Evolutionary conservation across 805 yeast species (phyloP), one percentile per base, ranked within the genome.

Genomic region (Teunomyces tritomae): DNA sequence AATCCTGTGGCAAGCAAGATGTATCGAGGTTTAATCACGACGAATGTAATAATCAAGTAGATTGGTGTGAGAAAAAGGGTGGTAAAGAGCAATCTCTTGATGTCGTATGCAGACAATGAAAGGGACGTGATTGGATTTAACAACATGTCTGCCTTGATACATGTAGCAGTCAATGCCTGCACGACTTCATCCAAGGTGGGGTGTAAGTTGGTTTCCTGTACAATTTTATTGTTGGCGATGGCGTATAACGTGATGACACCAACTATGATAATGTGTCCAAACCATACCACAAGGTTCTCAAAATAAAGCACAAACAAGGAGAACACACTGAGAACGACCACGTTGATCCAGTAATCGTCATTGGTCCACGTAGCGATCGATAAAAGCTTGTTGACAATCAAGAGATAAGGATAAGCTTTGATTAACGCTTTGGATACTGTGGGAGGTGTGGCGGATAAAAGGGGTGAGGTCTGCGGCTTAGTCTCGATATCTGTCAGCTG

Each of bases 131-230:
- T 71, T n/a, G 99, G 98, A 24, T 84, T 76, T 39, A 91, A 71
- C 43, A 92, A 70, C 61, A 89, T 69, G 58, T 89, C 96, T 5
- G 88, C 82, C 57, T 90, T 84, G 48, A 84, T 77, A 48, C 89
- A 82, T 4, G 89, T 83, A 16, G 85, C 77, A 4, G 91, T 82
- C 60, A 94, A 77, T 5, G 85, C 79, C 51, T 83, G 88, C 8
- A 91, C 83, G 39, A 89, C 86, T 49, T 89, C 92, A 62, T 92
- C 98, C 51, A 94, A 72, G 0, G 96, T 88, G 10, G 97, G 94
- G 53, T 84, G 82, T 26, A 72, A 70, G 30, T 74, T 78, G 51
- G 87, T 82, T 53, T 81, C 82, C 45, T 72, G 75, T 49, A 78
- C 80, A 36, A 87, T 81, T 55, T 71, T 72, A 45, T 74, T 72